These are phyloP conservation scores for Floccularia luteovirens DNA, from an alignment of 768 basidiomycete genomes.

Conservation along the genomic window DNA sequence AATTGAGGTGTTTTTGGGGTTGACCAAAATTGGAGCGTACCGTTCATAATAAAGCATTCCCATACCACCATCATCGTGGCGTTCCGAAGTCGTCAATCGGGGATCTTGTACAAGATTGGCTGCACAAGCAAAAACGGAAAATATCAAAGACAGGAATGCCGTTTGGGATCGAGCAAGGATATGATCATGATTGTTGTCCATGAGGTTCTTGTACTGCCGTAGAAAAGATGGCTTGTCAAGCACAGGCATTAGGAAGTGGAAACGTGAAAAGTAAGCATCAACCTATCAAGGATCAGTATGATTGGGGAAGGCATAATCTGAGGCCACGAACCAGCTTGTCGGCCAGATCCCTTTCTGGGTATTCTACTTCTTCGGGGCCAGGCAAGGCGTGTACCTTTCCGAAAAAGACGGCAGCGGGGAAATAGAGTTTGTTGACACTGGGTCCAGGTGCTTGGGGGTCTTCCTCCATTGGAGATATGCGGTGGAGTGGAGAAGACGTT, in stretches of 20 bases:
- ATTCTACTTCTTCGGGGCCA: constrained; percentile 80
- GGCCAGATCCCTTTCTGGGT: constrained; percentile 75
- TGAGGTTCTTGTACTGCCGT: constrained; percentile 59
- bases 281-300: constrained; percentile 40
- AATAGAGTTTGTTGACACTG: constrained; percentile 80
- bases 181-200: constrained; percentile 58
- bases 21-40: constrained; percentile 34
- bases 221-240: constrained; percentile 83
- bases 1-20: too few species aligned
- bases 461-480: constrained; percentile 79
- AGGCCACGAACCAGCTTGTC: constrained; percentile 62
- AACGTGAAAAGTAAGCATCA: constrained; percentile 78
- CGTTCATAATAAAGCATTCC: constrained; percentile 89
- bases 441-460: constrained; percentile 74
- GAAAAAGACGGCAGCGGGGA: constrained; percentile 82
- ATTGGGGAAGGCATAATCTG: constrained; percentile 8
- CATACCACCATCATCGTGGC: constrained; percentile 73
- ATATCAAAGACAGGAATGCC: constrained; percentile 74
- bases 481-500: constrained; percentile 66
- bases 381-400: constrained; percentile 81
- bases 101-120: constrained; percentile 73
- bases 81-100: constrained; percentile 49
- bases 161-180: constrained; percentile 51
- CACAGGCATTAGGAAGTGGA: constrained; percentile 86
- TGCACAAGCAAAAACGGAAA: constrained; percentile 87